Conservation (phyloP, 345 rosid species). For the Arabidopsis thaliana region TAIR10.1 NC_003076.8:8889001-8889500, state of each 20-base stretch:
- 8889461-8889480: slow-evolving; percentile 58
- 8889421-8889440: slow-evolving; percentile 36
- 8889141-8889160: slow-evolving; percentile 41
- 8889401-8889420: slow-evolving; percentile 46
- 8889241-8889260: slow-evolving; percentile 44
- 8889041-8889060: slow-evolving; percentile 28
- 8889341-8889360: slow-evolving; percentile 15
- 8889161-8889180: slow-evolving; percentile 34
- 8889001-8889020: slow-evolving; percentile 25
- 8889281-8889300: slow-evolving; percentile 71
- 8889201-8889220: slow-evolving; percentile 71
- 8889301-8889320: slow-evolving; percentile 96
- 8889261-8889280: slow-evolving; percentile 55
- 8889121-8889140: slow-evolving; percentile 92
- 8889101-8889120: slow-evolving; percentile 66
- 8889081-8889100: slow-evolving; percentile 94
- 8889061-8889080: slow-evolving; percentile 49
- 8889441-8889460: slow-evolving; percentile 36
- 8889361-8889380: slow-evolving; percentile 31
- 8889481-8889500: slow-evolving; percentile 39
- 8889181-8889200: slow-evolving; percentile 33
- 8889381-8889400: slow-evolving; percentile 19
- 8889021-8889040: slow-evolving; percentile 22
- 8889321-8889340: slow-evolving; percentile 35
- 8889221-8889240: slow-evolving; percentile 89